Evolutionary conservation across 2,329 filamentous ascomycete genomes (phyloP).

Genomic region (Phialemoniopsis sp.): DNA sequence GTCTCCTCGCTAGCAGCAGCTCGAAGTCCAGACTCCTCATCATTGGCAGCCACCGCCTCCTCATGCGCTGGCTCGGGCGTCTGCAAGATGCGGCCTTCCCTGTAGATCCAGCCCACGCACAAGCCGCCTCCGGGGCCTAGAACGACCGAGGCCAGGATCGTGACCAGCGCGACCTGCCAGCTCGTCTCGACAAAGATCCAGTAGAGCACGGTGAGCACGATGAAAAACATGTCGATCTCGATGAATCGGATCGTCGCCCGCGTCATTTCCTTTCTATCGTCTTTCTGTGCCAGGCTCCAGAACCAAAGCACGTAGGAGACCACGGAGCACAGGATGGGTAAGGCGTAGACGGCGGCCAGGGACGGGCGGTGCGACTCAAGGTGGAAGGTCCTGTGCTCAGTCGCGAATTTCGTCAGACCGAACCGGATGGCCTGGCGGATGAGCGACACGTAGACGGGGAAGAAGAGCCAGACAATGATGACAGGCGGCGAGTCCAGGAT

Average conservation of each 20-base stretch:
- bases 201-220: constrained; percentile 44
- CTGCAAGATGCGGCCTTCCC: constrained; percentile 14
- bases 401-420: constrained; percentile 8
- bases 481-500: constrained; percentile 26
- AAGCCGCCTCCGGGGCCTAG: constrained; percentile 31
- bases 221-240: constrained; percentile 39
- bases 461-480: constrained; percentile 46
- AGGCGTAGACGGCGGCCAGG: constrained; percentile 35
- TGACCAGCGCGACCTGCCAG: constrained; percentile 24
- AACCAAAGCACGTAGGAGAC: constrained; percentile 27
- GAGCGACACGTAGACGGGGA: constrained; percentile 43
- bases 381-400: constrained; percentile 27
- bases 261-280: constrained; percentile 48
- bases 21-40: background rate
- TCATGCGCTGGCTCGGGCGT: background rate
- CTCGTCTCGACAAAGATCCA: constrained; percentile 50
- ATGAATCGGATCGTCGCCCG: constrained; percentile 39
- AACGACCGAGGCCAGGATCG: constrained; percentile 18
- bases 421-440: constrained; percentile 31
- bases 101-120: constrained; percentile 24
- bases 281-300: constrained; percentile 24
- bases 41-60: background rate
- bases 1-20: constrained; percentile 15
- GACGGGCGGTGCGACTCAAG: constrained; percentile 35
- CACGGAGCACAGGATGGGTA: constrained; percentile 38